Evolutionary conservation across 2,329 filamentous ascomycete species (phyloP).

Genomic region (Penicillium olsonii): DNA sequence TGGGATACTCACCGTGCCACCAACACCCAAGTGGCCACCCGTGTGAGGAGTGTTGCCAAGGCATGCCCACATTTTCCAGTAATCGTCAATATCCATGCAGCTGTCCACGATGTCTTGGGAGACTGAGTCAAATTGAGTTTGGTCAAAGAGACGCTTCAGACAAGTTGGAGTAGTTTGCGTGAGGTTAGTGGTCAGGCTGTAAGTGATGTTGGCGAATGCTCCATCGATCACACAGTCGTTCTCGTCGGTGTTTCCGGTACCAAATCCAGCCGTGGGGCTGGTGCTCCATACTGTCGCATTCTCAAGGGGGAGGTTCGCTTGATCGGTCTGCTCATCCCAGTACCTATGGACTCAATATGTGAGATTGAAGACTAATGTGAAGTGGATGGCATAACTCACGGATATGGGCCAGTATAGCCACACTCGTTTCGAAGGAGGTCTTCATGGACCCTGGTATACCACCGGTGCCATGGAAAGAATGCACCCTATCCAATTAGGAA

Average conservation of each 20-base stretch:
- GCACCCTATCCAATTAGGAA: background rate
- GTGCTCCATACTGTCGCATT: background rate
- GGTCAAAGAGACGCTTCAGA: background rate
- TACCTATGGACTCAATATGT: background rate
- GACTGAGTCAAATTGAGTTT: background rate
- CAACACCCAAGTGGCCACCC: background rate
- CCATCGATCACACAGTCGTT: background rate
- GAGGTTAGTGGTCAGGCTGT: background rate
- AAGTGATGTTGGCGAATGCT: background rate
- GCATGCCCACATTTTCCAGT: background rate
- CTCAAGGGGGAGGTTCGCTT: background rate
- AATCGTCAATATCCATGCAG: background rate
- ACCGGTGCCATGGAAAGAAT: background rate
- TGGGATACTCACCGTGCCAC: background rate
- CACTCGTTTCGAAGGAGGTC: background rate
- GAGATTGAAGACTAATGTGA: too few species aligned
- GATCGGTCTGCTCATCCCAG: background rate
- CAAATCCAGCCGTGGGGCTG: background rate
- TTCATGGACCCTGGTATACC: background rate
- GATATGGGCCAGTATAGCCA: slow-evolving; percentile 1
- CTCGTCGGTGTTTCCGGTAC: background rate
- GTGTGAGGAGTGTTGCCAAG: background rate
- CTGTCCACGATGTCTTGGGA: background rate
- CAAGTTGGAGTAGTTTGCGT: background rate
- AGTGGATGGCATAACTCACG: too few species aligned